Evolutionary conservation across 1,284 basidiomycete species (phyloP).

Genomic region (Phellopilus nigrolimitatus): DNA sequence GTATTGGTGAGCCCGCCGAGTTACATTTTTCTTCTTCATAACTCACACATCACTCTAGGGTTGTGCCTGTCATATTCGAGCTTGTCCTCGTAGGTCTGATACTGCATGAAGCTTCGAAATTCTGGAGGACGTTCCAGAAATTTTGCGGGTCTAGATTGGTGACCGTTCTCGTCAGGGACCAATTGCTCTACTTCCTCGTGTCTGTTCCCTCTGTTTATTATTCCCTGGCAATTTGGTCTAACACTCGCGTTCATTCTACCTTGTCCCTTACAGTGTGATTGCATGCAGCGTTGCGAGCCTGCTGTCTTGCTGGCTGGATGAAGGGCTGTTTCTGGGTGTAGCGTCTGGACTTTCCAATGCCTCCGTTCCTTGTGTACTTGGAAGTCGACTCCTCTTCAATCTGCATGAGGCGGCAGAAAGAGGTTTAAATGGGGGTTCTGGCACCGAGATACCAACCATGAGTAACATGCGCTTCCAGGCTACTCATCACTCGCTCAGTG

Average conservation of each 20-base stretch:
- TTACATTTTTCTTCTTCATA: background rate
- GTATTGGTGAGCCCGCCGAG: slow-evolving; percentile 1
- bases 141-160: background rate
- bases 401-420: slow-evolving; percentile 5
- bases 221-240: too few relatives aligned
- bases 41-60: background rate
- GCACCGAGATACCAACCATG: background rate
- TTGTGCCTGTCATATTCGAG: slow-evolving; percentile 8
- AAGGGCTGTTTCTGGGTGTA: background rate
- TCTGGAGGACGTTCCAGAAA: background rate
- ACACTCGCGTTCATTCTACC: background rate
- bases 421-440: background rate
- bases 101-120: slow-evolving; percentile 1
- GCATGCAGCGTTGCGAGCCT: slow-evolving; percentile 12
- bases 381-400: slow-evolving; percentile 14
- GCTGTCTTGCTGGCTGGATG: slow-evolving; percentile 8
- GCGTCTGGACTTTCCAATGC: slow-evolving; percentile 8
- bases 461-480: slow-evolving; percentile 8
- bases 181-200: slow-evolving; percentile 15
- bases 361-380: slow-evolving; percentile 8
- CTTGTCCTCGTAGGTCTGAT: slow-evolving; percentile 1
- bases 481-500: too few relatives aligned
- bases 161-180: slow-evolving; percentile 6
- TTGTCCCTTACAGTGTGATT: background rate
- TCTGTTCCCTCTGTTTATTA: background rate